Evolutionary conservation across 2,329 filamentous ascomycete genomes (phyloP), one percentile per base, ranked within the genome.

Genomic region (Aspergillus jensenii): DNA sequence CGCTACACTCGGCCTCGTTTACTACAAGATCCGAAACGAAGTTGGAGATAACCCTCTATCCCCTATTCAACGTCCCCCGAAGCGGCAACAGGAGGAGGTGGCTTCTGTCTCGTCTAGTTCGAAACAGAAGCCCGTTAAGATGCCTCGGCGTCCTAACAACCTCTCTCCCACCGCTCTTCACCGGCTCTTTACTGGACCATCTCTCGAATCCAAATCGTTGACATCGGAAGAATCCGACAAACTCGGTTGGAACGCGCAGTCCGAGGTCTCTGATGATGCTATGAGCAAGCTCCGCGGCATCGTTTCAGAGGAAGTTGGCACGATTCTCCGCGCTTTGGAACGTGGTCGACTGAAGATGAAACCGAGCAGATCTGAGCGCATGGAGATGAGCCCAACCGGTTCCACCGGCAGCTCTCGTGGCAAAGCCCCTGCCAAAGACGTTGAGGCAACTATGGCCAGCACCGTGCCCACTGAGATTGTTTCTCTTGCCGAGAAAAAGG

Each of bases 11-110:
- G 74, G 74, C 41, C 60, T 77, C n/a, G 70, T 76, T 1, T 77
- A 76, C 54, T 74, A 72, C 61, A 76, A 76, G 61, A 76, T 77
- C 48, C 71, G 71, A 15, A 77, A 77, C 40, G 72, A 75, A 59
- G 70, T 74, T 7, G 73, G 74, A 4, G 73, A 76, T 52, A 69
- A 68, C 4, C 68, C 68, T 4, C 60, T 66, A 49, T 52, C 65
- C 12, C 69, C 65, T 9, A 56, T 71, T 19, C 56, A 51, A n/a
- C 66, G 69, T n/a, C 68, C 72, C 8, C 67, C 67, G 3, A 76
- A 76, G 62, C 70, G 74, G 31, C 67, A 65, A 17, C 72, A 70
- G 46, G 74, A 76, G 6, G 74, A 76, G 6, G 57, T 70, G 15
- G 65, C 60, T 33, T 74, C 73, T 1, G 60, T 66, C 8, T 63